Conservation (phyloP, 2,329 filamentous ascomycete genomes). For the Cytospora leucostoma region DNA sequence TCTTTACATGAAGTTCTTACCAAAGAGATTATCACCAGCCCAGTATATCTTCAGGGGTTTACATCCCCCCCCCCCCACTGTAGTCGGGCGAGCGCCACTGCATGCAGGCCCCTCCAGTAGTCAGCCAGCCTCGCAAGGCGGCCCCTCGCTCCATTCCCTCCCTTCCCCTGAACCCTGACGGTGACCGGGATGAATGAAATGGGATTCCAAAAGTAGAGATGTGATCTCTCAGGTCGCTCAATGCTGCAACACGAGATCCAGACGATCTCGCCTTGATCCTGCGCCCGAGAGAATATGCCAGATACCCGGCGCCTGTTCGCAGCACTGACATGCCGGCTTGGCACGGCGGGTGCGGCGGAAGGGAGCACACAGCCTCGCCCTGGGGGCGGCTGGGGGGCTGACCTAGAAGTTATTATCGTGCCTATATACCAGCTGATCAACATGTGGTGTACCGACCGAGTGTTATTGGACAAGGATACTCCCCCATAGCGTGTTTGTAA, state of each 20-base stretch:
- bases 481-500: too few relatives aligned
- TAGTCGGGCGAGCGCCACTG: conserved; percentile 8
- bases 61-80: neutral
- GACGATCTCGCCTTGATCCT: neutral
- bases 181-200: too few relatives aligned
- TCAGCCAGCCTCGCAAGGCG: neutral
- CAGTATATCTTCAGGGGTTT: too few relatives aligned
- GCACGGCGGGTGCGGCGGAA: neutral
- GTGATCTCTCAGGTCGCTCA: neutral
- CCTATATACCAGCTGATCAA: neutral
- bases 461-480: too few relatives aligned
- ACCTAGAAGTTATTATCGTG: neutral
- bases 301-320: neutral
- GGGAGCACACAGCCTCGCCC: neutral
- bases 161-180: neutral
- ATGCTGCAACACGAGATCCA: neutral
- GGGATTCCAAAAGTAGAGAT: neutral
- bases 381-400: neutral
- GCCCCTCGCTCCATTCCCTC: neutral
- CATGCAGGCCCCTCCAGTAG: conserved; percentile 3
- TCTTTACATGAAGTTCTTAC: too few relatives aligned
- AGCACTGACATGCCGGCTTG: neutral
- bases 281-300: neutral
- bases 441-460: too few relatives aligned
- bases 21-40: neutral